Base-by-base conservation (phyloP, 371 early-diverging fungal species). In the Rhizopus delemar region DNA sequence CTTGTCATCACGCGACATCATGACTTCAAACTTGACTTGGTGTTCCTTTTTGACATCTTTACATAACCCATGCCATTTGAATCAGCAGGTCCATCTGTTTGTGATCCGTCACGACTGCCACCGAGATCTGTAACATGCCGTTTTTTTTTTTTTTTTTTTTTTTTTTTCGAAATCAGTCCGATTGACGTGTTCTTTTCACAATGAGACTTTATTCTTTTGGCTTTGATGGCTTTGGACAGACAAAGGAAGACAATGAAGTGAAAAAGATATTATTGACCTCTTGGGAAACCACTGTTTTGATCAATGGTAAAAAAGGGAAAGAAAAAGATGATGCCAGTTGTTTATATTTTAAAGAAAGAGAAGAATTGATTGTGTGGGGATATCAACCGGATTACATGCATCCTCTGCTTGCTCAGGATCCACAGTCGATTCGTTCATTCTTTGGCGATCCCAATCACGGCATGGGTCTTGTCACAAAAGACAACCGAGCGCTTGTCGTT, bases 271-370 rank as follows among this genome's bases (percentile, higher is more conserved):
- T 74, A 6, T 68, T 56, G 11, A 41, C 70, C 15, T 63, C 66
- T 16, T 77, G 78, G 78, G 78, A 77, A 61, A 46, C 73, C 0
- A 72, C 73, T 0, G 53, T 74, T 52, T 28, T 63, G 3, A 16
- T 59, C 11, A 56, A 55, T 50, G 63, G 77, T 74, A 67, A 49
- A 33, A n/a, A 38, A 13, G 15, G 4, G 4, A 12, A 35, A 33
- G 11, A 35, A 4, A 8, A 56, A 34, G 13, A 5, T 15, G 12
- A 0, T 33, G 0, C 43, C 2, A 13, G 4, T 41, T 15, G 32
- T 36, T 35, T 38, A 31, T 33, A n/a, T 12, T 43, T 34, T 1
- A 58, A 35, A 74, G 75, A 66, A 45, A 33, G 62, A 4, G 56
- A 54, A 0, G 8, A 46, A 3, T 3, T 73, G 3, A 35, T 56